Conservation (phyloP, 352 stramenopile species). For the Phytophthora cryptogea region DNA sequence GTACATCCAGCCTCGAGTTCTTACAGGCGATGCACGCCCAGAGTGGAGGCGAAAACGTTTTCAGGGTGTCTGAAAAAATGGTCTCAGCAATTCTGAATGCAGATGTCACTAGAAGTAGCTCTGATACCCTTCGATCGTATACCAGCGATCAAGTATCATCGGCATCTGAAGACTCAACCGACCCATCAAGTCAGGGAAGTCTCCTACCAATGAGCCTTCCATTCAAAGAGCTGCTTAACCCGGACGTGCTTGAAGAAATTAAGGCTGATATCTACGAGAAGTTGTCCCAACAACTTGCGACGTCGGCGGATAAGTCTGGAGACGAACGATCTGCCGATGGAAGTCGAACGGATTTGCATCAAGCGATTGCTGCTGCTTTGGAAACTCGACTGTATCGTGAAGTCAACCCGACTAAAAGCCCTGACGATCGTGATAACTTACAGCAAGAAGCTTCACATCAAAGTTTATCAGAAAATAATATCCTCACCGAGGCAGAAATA, state of each 20-base stretch:
- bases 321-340: constrained; percentile 10
- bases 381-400: constrained; percentile 56
- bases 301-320: constrained; percentile 3
- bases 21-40: constrained; percentile 18
- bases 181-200: constrained; percentile 4
- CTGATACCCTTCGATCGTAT: constrained; percentile 2
- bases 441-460: constrained; percentile 5
- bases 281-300: constrained; percentile 44
- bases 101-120: constrained; percentile 4
- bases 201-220: constrained; percentile 35
- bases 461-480: constrained; percentile 4
- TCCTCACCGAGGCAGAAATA: not conserved
- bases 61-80: not conserved
- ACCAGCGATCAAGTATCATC: constrained; percentile 5
- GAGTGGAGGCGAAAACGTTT: not conserved
- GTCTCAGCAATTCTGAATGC: not conserved
- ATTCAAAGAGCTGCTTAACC: constrained; percentile 58
- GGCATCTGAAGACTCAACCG: constrained; percentile 2
- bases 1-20: constrained; percentile 36
- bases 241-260: constrained; percentile 56
- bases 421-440: not conserved
- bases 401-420: constrained; percentile 28
- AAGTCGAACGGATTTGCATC: constrained; percentile 43
- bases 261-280: constrained; percentile 69
- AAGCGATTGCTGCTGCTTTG: constrained; percentile 52